Base-by-base conservation (phyloP, 345 rosid genomes). In the Aquilaria sinensis region DNA sequence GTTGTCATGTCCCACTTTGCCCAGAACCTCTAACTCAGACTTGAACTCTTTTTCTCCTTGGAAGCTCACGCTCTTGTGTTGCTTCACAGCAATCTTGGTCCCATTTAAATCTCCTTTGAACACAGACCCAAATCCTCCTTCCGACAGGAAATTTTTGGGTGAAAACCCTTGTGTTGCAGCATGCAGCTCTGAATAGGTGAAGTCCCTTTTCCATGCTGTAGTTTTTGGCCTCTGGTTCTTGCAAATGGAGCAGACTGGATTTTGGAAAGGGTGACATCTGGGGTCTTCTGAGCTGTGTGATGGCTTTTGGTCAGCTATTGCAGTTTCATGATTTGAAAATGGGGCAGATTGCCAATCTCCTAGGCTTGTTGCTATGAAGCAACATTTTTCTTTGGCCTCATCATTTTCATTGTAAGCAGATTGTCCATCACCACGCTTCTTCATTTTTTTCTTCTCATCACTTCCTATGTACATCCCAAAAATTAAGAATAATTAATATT, bases 101-200 rank as follows among this genome's bases (percentile, higher is more conserved):
- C 80, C 81, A 54, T 77, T 67, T 12, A 80, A 54, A 29, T 80
- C 73, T 57, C 93, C 93, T 71, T 31, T 75, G 51, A 34, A 82
- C 31, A 83, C 93, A 29, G 76, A 77, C 23, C 93, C 89, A 56
- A 82, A 86, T n/a, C 85, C 93, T 3, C 89, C 89, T 77, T 83
- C 84, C 2, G 87, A 81, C 12, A 86, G 60, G 72, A 71, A 86
- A 51, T 84, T 83, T 52, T 48, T 67, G 0, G 1, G 49, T 8
- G 69, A 23, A 76, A 86, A 86, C 37, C 85, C 85, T 10, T 75
- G 76, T 6, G 93, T 86, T 0, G 89, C 85, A 11, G 80, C 77
- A 15, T 70, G 79, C 13, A 86, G 78, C 72, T 78, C 93, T 1
- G 80, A 75, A 29, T 60, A 83, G 16, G 67, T 78, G 80, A 86